Evolutionary conservation across 2,329 filamentous ascomycete genomes (phyloP).

Genomic region (Penicillium aurantiogriseum): DNA sequence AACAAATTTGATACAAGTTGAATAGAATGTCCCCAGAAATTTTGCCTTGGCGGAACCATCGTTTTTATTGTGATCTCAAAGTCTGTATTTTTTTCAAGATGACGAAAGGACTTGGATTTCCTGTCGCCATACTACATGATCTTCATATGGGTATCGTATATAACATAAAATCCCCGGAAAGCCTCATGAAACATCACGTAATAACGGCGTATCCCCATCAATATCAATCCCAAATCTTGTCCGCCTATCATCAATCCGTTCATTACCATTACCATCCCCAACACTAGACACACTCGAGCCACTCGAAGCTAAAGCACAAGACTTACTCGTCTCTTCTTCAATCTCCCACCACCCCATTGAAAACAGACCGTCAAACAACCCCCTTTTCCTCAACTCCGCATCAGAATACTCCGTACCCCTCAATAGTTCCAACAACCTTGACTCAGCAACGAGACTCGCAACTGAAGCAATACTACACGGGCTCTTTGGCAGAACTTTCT

Average conservation of each 20-base stretch:
- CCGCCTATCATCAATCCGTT: neutral
- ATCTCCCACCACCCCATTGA: neutral
- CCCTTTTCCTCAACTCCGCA: neutral
- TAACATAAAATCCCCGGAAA: neutral
- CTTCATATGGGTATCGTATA: neutral
- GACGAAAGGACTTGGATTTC: neutral
- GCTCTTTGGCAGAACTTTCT: constrained; percentile 25
- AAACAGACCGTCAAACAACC: neutral
- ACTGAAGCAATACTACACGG: constrained; percentile 29
- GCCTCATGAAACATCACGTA: neutral
- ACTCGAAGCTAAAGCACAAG: neutral
- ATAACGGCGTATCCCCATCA: neutral
- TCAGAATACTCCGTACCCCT: neutral
- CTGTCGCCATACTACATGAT: neutral
- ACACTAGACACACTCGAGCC: neutral
- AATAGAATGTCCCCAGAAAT: neutral
- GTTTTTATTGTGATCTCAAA: no score
- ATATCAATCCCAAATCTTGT: neutral
- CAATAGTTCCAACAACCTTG: neutral
- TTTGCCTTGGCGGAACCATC: neutral
- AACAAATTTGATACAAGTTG: neutral
- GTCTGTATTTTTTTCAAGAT: neutral
- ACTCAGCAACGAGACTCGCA: constrained; percentile 9
- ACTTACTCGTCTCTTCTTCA: neutral
- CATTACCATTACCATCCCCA: neutral